Percentiles rank a stretch among this genome's conserved stretches.
Conservation (phyloP, 75 land plant genomes). For the Pinus taeda region DNA sequence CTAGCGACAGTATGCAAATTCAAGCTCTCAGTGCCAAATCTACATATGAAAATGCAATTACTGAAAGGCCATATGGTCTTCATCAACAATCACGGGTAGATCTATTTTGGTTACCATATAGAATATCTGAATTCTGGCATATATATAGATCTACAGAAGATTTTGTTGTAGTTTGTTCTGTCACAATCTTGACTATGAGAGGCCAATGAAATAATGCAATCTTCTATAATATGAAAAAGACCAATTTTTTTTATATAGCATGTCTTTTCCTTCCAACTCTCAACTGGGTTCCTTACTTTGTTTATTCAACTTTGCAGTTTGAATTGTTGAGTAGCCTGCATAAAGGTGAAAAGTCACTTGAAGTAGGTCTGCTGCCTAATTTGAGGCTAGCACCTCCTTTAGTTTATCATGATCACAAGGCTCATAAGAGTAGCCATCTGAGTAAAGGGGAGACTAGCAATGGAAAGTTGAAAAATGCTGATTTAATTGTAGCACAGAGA, state of each 20-base stretch:
- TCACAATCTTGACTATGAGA: neutral
- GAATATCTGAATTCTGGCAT: neutral
- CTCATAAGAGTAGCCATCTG: constrained; percentile 19
- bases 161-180: neutral
- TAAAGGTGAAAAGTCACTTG: constrained; percentile 39
- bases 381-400: constrained; percentile 82
- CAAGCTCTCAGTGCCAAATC: constrained; percentile 12
- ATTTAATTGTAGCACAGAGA: constrained; percentile 25
- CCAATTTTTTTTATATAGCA: neutral
- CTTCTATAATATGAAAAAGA: constrained; percentile 5
- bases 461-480: constrained; percentile 8
- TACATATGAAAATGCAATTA: constrained; percentile 30
- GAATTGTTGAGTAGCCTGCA: constrained; percentile 67
- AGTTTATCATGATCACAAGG: constrained; percentile 62
- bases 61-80: constrained; percentile 40
- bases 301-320: constrained; percentile 50
- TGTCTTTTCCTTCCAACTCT: neutral
- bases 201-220: neutral
- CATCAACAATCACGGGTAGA: constrained; percentile 58
- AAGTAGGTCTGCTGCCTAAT: constrained; percentile 51
- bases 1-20: constrained; percentile 12
- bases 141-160: neutral
- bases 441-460: constrained; percentile 31
- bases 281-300: neutral
- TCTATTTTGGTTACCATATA: neutral